These are phyloP conservation scores for Solanum tarapatanum DNA, from an alignment of 257 asterid genomes.

Conservation along the genomic window DNA sequence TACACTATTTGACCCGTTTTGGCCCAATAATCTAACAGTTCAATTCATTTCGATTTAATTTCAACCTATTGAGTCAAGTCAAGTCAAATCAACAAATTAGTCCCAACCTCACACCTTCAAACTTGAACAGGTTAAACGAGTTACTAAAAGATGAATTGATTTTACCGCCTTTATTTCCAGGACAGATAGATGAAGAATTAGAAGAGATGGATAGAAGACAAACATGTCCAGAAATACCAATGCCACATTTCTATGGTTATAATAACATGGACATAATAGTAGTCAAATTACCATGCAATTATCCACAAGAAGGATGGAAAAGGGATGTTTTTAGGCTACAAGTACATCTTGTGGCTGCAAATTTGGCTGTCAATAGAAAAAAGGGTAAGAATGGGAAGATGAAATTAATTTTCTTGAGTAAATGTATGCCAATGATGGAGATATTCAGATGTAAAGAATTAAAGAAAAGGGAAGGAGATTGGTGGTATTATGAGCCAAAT, in stretches of 20 bases:
- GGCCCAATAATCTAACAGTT: not conserved
- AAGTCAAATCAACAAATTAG: not conserved
- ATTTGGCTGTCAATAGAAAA: conserved; percentile 42
- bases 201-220: conserved; percentile 58
- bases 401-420: conserved; percentile 61
- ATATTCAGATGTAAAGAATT: conserved; percentile 62
- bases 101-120: not conserved
- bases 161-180: conserved; percentile 7
- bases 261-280: conserved; percentile 51
- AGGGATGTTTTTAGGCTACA: conserved; percentile 77
- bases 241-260: conserved; percentile 40
- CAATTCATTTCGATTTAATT: too few relatives aligned
- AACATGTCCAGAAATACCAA: conserved; percentile 75
- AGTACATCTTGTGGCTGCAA: conserved; percentile 57
- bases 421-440: conserved; percentile 68
- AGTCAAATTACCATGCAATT: conserved; percentile 53
- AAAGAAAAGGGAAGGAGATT: conserved; percentile 55
- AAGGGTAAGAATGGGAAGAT: conserved; percentile 37
- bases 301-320: conserved; percentile 47
- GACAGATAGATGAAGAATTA: conserved; percentile 77
- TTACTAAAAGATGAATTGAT: not conserved
- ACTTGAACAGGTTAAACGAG: not conserved
- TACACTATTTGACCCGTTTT: not conserved
- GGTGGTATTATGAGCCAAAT: conserved; percentile 71
- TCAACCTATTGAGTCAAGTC: not conserved